phyloP scores from a whole-genome alignment of 805 yeast species.

The Starmerella riodocensis region DNA sequence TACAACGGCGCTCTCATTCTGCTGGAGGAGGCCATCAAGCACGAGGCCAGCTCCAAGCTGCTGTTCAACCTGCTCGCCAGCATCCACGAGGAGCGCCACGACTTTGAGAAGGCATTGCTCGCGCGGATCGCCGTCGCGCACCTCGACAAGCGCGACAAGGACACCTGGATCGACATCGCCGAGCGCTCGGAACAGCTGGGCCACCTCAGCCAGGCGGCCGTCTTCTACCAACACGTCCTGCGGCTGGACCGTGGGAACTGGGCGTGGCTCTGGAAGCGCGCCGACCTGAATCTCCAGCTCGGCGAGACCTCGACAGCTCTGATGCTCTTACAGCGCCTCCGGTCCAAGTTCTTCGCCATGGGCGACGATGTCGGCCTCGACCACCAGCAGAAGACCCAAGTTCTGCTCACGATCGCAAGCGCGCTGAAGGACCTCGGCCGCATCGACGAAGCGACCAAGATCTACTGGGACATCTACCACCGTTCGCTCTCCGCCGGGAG shows the following conservation, averaged over 20 bases:
- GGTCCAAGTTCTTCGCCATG: conserved; percentile 13
- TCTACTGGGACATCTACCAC: conserved; percentile 18
- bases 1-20: conserved; percentile 23
- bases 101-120: conserved; percentile 26
- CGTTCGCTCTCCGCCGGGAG: conserved; percentile 4
- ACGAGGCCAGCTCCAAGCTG: conserved; percentile 23
- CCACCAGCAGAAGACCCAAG: conserved; percentile 33
- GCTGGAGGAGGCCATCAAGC: conserved; percentile 25
- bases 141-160: conserved; percentile 56
- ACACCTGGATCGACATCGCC: conserved; percentile 80
- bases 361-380: conserved; percentile 27
- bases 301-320: conserved; percentile 23
- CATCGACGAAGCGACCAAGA: conserved; percentile 14
- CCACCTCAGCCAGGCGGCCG: conserved; percentile 39
- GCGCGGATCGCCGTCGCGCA: conserved; percentile 43
- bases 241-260: conserved; percentile 75
- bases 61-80: conserved; percentile 25
- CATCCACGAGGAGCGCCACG: conserved; percentile 40
- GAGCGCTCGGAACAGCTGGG: conserved; percentile 65
- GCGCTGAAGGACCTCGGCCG: conserved; percentile 18
- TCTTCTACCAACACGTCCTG: conserved; percentile 67
- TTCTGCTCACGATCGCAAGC: conserved; percentile 21
- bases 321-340: conserved; percentile 19
- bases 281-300: conserved; percentile 24
- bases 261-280: conserved; percentile 68